These are phyloP conservation scores for Penicillium sp. DNA, from an alignment of 2,329 filamentous ascomycete species.

Conservation along the genomic window DNA sequence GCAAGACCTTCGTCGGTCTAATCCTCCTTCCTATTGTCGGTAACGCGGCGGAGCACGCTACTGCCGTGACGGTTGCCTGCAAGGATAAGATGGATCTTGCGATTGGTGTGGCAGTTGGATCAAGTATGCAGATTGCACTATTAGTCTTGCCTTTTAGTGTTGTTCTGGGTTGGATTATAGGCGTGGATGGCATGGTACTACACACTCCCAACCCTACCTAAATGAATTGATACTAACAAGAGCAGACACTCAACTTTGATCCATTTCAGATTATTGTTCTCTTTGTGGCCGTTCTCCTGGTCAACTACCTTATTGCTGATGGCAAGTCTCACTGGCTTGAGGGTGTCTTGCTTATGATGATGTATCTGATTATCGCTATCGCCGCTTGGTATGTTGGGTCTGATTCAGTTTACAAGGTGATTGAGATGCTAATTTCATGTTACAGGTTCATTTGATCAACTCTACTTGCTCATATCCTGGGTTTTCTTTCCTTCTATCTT, in stretches of 20 bases:
- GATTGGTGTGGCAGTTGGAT: slow-evolving; percentile 62
- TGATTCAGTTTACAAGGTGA: too few relatives aligned
- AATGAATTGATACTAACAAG: not conserved
- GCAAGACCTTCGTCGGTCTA: slow-evolving; percentile 59
- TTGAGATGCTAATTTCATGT: not conserved
- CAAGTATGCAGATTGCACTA: slow-evolving; percentile 61
- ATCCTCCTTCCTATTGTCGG: slow-evolving; percentile 63
- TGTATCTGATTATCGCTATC: slow-evolving; percentile 60
- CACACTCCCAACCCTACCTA: not conserved
- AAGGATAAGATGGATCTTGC: slow-evolving; percentile 67
- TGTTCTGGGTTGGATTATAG: slow-evolving; percentile 58
- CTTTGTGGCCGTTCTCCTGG: slow-evolving; percentile 52
- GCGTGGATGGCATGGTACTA: slow-evolving; percentile 54
- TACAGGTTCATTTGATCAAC: slow-evolving; percentile 2
- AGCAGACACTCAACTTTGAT: slow-evolving; percentile 69
- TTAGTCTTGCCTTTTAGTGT: slow-evolving; percentile 59
- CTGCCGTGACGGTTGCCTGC: slow-evolving; percentile 57
- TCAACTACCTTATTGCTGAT: slow-evolving; percentile 26
- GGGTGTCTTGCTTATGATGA: slow-evolving; percentile 56
- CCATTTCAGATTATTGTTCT: slow-evolving; percentile 73
- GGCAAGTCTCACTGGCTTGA: slow-evolving; percentile 59
- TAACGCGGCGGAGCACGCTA: slow-evolving; percentile 63
- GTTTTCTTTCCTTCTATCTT: not conserved
- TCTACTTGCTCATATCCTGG: not conserved
- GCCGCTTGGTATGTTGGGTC: slow-evolving; percentile 49